These are phyloP conservation scores for Quercus dentata DNA, from an alignment of 306 rosid species.

Conservation along the genomic window DNA sequence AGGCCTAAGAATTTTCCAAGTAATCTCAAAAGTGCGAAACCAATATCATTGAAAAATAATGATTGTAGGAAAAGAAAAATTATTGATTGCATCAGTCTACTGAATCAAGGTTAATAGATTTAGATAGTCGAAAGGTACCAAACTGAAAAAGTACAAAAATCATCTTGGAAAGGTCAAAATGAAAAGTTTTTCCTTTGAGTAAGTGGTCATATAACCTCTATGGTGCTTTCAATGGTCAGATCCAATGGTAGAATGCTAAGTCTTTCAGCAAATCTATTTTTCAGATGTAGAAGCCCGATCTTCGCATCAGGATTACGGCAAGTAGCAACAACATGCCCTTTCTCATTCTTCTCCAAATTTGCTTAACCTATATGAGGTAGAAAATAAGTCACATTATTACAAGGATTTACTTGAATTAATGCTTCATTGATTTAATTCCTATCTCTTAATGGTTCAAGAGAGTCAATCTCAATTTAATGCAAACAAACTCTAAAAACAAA, in stretches of 20 bases:
- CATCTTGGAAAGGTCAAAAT: neutral
- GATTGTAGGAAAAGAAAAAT: neutral
- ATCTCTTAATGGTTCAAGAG: neutral
- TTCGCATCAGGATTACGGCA: constrained; percentile 73
- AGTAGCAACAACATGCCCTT: constrained; percentile 76
- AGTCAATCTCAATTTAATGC: neutral
- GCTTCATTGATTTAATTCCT: neutral
- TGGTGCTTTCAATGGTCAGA: constrained; percentile 75
- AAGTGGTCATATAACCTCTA: constrained; percentile 50
- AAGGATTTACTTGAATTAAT: neutral
- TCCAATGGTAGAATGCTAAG: constrained; percentile 63
- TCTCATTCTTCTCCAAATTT: constrained; percentile 75
- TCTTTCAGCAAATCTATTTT: constrained; percentile 57
- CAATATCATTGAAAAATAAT: neutral
- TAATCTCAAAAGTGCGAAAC: neutral
- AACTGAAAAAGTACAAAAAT: neutral
- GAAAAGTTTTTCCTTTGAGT: neutral
- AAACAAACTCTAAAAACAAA: neutral
- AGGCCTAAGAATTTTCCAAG: neutral
- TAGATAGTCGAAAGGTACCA: neutral
- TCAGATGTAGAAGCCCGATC: constrained; percentile 64
- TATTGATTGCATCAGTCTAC: neutral
- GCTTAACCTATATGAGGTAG: constrained; percentile 59
- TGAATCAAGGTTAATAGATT: neutral
- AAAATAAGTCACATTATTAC: constrained; percentile 16